Evolutionary conservation across 139 green algal species (phyloP).

Genomic region (Coelastrella sp.): DNA sequence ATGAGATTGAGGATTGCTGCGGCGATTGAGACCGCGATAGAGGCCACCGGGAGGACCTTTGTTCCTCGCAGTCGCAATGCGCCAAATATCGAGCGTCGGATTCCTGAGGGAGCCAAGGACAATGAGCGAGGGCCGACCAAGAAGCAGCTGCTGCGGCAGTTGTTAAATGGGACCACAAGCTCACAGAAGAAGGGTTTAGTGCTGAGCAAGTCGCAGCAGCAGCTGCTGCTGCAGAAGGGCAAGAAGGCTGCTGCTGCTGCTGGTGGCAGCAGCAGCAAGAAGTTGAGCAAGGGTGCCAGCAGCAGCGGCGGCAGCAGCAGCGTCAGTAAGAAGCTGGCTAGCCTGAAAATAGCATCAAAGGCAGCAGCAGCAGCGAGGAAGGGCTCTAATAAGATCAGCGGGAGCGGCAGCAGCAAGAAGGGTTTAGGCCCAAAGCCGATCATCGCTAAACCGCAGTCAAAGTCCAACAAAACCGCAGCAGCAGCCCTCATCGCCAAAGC

Average conservation of each 20-base stretch:
- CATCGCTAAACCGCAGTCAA: neutral
- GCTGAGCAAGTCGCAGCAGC: neutral
- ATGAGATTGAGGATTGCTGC: neutral
- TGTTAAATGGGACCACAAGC: neutral
- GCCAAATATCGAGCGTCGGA: neutral
- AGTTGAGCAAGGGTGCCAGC: neutral
- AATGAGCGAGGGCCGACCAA: neutral
- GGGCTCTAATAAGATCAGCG: neutral
- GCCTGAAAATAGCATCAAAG: neutral
- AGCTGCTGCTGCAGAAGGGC: neutral
- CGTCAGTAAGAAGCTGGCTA: neutral
- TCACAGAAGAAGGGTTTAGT: neutral
- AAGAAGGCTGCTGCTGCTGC: neutral
- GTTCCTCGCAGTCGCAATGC: neutral
- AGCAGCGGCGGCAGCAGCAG: slow-evolving; percentile 12
- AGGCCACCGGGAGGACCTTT: neutral
- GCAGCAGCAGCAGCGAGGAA: neutral
- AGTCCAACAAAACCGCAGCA: neutral
- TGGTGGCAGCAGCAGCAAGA: neutral
- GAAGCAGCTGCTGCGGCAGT: neutral
- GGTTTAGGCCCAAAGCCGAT: neutral
- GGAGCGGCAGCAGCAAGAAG: neutral
- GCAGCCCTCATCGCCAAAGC: neutral
- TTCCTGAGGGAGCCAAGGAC: neutral
- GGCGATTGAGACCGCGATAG: neutral